phyloP scores from a whole-genome alignment of 2,329 filamentous ascomycete genomes.

The Zymoseptoria crescenta region DNA sequence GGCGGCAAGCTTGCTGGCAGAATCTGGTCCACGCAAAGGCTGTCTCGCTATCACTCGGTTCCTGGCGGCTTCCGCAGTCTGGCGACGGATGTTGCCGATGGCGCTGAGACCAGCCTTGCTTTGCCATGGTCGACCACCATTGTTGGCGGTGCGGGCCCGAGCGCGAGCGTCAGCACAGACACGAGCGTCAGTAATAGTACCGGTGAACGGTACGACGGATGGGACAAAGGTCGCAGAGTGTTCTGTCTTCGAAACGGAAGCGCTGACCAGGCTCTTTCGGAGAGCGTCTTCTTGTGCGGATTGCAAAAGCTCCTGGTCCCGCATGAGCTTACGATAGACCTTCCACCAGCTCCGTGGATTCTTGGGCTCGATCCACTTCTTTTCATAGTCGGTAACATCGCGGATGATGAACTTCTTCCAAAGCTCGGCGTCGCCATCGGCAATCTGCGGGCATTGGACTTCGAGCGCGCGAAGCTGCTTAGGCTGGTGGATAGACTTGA shows the following conservation, averaged over 20 bases:
- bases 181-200: neutral
- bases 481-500: conserved; percentile 64
- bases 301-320: conserved; percentile 32
- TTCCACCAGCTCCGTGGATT: conserved; percentile 67
- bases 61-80: conserved; percentile 11
- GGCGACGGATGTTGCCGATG: conserved; percentile 17
- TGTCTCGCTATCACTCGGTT: conserved; percentile 8
- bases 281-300: conserved; percentile 27
- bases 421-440: conserved; percentile 59
- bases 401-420: conserved; percentile 74
- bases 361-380: conserved; percentile 56
- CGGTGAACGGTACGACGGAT: conserved; percentile 14
- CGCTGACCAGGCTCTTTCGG: conserved; percentile 50
- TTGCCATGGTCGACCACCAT: neutral
- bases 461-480: conserved; percentile 67
- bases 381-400: conserved; percentile 61
- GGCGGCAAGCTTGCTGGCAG: conserved; percentile 6
- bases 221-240: conserved; percentile 37
- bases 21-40: conserved; percentile 6
- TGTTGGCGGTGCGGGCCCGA: neutral
- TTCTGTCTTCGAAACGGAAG: conserved; percentile 50
- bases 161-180: neutral
- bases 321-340: conserved; percentile 53
- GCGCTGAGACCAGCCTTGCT: conserved; percentile 1
- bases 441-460: conserved; percentile 65